Base-by-base conservation (phyloP, 352 stramenopile genomes). In the Phytophthora constricta region DNA sequence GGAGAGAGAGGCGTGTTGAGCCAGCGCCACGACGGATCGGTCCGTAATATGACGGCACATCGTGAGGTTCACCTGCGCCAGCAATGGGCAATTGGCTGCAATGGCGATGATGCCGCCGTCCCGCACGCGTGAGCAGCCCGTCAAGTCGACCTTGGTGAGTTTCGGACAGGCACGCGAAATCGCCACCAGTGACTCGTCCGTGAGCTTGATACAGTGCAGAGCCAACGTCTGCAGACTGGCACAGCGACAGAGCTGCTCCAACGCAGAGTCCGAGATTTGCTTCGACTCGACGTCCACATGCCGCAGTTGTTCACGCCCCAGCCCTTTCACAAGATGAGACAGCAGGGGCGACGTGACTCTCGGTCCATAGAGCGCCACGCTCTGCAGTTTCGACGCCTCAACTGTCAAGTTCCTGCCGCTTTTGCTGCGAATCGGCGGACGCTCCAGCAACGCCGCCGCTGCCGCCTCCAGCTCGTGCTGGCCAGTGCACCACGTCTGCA, bases 1-100 rank as follows among this genome's bases (percentile, higher is more conserved):
- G 8, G 77, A 83, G 52, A 78, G 64, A 20, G 56, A 71, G 1
- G 65, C 22, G 14, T 79, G 79, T 23, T 87, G 55, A 10, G 72
- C 80, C n/a, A 93, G 26, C 1, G 77, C 81, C 7, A 87, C 67
- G 1, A 92, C 70, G 13, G 87, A 82, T 26, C 68, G 68, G 51
- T 96, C 85, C 4, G 90, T 93, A 50, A 97, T 62, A 1, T 82
- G 73, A 48, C 92, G 86, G 48, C 91, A 95, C 76, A 89, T 93
- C 41, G 74, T 84, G 42, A 97, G 57, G 64, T 97, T 84, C 16
- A 97, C 59, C 10, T 72, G 66, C 33, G 70, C 43, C 7, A 98
- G 67, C 7, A 58, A 53, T 0, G 28, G 41, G 51, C 83, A 91
- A 54, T 89, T 70, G n/a, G 41, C 58, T 1, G 77, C 83, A 8